phyloP scores from a whole-genome alignment of 2,329 filamentous ascomycete species.

The Teratosphaeria pseudoeucalypti region DNA sequence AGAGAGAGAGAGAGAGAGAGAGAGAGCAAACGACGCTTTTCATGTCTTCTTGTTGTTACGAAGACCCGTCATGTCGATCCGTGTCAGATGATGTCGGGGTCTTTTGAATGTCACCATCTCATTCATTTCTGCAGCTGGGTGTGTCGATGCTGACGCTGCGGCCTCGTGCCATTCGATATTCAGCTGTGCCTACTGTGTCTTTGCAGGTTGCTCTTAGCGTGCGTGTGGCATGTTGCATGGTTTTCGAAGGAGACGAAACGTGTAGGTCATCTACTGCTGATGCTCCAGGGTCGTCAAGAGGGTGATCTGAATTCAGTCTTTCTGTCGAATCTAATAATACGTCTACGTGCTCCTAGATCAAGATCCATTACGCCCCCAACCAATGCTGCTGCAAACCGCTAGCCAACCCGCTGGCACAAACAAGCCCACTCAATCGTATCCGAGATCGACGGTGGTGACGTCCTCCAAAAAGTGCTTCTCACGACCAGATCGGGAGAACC shows the following conservation, averaged over 20 bases:
- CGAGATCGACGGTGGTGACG: conserved; percentile 26
- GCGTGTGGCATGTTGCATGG: no score
- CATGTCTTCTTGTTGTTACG: not conserved
- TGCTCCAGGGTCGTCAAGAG: not conserved
- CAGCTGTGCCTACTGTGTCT: not conserved
- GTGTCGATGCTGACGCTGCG: not conserved
- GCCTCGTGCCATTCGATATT: not conserved
- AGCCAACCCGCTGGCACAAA: not conserved
- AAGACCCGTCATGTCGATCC: not conserved
- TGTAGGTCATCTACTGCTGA: not conserved
- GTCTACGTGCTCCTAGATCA: not conserved
- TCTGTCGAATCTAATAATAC: not conserved
- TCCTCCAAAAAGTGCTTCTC: conserved; percentile 38
- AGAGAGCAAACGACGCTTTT: not conserved
- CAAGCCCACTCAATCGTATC: not conserved
- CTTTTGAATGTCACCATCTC: not conserved
- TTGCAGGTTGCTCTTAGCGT: not conserved
- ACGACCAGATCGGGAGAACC: conserved; percentile 31
- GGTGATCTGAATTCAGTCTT: not conserved
- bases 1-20: no score
- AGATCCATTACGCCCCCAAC: not conserved
- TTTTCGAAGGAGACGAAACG: no score
- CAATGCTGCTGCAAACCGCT: not conserved
- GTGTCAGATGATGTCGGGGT: not conserved
- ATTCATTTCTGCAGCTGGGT: not conserved